A percentile compares a stretch with the other conserved stretches of the same genome.
Conservation (phyloP, 768 basidiomycete species). For the Lentinula detonsa region DNA sequence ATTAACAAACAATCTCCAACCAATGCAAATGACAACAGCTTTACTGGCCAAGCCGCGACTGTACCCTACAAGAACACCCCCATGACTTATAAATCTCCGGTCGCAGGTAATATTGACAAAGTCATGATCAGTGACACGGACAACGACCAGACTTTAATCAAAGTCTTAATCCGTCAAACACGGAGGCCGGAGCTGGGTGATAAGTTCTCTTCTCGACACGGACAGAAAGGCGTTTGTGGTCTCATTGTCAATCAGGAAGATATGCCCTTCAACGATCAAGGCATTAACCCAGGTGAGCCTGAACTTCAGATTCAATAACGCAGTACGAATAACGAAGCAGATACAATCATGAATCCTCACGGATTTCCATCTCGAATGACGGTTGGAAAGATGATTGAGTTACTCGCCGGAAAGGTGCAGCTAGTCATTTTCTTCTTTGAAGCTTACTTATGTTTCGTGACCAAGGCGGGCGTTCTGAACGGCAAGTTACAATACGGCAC, state of each 20-base stretch:
- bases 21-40: conserved; percentile 88
- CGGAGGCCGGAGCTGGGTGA: conserved; percentile 95
- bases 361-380: conserved; percentile 99
- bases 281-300: conserved; percentile 78
- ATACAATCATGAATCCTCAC: conserved; percentile 99
- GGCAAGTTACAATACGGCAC: conserved; percentile 93
- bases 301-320: neutral
- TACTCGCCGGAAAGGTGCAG: conserved; percentile 85
- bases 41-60: conserved; percentile 76
- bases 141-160: conserved; percentile 93
- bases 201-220: conserved; percentile 97
- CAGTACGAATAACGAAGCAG: conserved; percentile 28
- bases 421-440: neutral
- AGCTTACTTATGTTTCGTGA: neutral
- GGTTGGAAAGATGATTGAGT: conserved; percentile 99
- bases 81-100: conserved; percentile 89
- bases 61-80: conserved; percentile 90
- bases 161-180: conserved; percentile 95
- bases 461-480: conserved; percentile 76
- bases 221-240: conserved; percentile 98
- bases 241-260: conserved; percentile 98
- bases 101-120: conserved; percentile 94
- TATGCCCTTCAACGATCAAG: conserved; percentile 98
- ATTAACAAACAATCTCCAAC: conserved; percentile 96
- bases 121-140: conserved; percentile 97